These are phyloP conservation scores for Erythrophleum ivorense DNA, from an alignment of 331 rosid species.

Conservation along the genomic window DNA sequence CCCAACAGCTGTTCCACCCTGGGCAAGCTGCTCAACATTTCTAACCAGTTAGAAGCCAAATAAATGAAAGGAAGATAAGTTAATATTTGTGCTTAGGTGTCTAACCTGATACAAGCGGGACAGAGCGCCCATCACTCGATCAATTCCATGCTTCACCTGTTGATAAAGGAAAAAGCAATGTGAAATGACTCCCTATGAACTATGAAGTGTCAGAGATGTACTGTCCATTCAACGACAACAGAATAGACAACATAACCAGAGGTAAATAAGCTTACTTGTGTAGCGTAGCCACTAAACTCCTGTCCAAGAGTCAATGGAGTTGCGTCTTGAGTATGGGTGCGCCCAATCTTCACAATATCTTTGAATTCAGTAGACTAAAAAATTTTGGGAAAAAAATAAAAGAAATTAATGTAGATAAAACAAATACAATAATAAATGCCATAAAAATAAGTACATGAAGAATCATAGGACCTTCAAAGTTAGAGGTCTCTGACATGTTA, in stretches of 20 bases:
- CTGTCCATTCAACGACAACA: conserved; percentile 18
- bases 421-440: neutral
- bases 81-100: neutral
- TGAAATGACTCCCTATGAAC: conserved; percentile 32
- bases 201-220: conserved; percentile 7
- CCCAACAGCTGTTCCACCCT: conserved; percentile 99
- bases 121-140: conserved; percentile 73
- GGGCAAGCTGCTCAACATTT: conserved; percentile 84
- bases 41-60: conserved; percentile 48
- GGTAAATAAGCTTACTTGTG: conserved; percentile 68
- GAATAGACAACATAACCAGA: conserved; percentile 19
- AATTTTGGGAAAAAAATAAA: neutral
- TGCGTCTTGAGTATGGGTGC: conserved; percentile 99
- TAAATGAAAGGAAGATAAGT: conserved; percentile 20
- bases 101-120: conserved; percentile 93
- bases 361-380: conserved; percentile 89
- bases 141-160: conserved; percentile 92
- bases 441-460: neutral
- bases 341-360: conserved; percentile 97
- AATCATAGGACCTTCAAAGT: conserved; percentile 27
- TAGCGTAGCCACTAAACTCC: conserved; percentile 95
- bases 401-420: neutral
- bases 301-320: conserved; percentile 99
- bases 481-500: conserved; percentile 3
- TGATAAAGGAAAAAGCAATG: conserved; percentile 46